phyloP scores from a whole-genome alignment of 805 yeast species.

The Clavispora asparagi region DNA sequence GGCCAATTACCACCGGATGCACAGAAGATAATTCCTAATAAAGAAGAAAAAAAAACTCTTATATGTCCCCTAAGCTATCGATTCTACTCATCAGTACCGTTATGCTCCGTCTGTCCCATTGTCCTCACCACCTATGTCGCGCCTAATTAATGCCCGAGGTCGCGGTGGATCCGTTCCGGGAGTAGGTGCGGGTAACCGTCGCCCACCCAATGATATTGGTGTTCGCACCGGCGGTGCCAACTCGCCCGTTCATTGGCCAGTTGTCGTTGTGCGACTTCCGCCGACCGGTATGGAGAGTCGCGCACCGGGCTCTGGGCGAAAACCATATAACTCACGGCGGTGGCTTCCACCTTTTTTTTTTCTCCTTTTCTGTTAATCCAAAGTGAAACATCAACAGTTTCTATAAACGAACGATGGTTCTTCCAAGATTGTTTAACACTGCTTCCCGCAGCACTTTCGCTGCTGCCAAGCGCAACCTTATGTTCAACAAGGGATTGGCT shows the following conservation, averaged over 20 bases:
- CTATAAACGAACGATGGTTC: conserved; percentile 42
- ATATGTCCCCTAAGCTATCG: too few relatives aligned
- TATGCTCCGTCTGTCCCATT: too few relatives aligned
- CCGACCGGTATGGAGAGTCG: conserved; percentile 18
- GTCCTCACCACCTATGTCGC: neutral
- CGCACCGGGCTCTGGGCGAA: conserved; percentile 14
- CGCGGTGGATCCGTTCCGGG: neutral
- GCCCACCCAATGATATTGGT: conserved; percentile 21
- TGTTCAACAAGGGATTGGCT: conserved; percentile 73
- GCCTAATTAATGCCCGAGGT: neutral
- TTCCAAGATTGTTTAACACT: conserved; percentile 47
- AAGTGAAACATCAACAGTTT: conserved; percentile 19
- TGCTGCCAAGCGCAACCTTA: conserved; percentile 79
- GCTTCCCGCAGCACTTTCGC: conserved; percentile 81
- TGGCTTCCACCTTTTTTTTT: conserved; percentile 9
- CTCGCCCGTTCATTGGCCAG: conserved; percentile 21
- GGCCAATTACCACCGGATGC: too few relatives aligned
- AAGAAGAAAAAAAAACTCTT: too few relatives aligned
- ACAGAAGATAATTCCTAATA: too few relatives aligned
- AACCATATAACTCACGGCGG: conserved; percentile 14
- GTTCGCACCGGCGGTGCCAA: conserved; percentile 18
- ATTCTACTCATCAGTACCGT: too few relatives aligned
- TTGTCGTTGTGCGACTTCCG: conserved; percentile 8
- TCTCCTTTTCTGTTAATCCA: conserved; percentile 9
- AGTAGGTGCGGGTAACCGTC: conserved; percentile 16